phyloP scores from a whole-genome alignment of 164 flowering plant genomes.

The Nelumbo lutea region DNA sequence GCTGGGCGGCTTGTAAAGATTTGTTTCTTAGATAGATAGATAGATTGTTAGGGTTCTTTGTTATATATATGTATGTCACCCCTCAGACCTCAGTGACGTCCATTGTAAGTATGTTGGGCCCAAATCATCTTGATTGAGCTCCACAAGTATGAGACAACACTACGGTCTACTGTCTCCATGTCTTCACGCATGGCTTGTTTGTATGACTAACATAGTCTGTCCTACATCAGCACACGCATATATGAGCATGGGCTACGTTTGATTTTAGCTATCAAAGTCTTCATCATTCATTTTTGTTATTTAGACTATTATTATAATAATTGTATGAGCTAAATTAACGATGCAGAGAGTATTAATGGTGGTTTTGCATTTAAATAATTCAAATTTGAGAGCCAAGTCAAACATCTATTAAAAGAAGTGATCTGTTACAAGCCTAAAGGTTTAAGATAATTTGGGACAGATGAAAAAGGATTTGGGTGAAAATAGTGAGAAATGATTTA shows the following conservation, averaged over 20 bases:
- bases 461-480: background rate
- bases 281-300: background rate
- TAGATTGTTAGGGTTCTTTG: too few species aligned
- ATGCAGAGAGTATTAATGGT: background rate
- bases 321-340: too few species aligned
- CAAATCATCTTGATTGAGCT: too few species aligned
- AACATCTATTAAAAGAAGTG: too few species aligned
- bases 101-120: too few species aligned
- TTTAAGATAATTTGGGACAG: background rate
- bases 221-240: background rate
- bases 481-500: too few species aligned
- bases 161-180: background rate
- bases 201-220: too few species aligned
- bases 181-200: background rate
- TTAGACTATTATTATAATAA: too few species aligned
- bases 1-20: background rate
- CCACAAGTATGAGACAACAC: too few species aligned
- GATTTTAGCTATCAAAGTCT: background rate
- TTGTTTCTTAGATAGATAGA: background rate
- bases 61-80: too few species aligned
- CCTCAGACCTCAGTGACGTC: too few species aligned
- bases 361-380: background rate
- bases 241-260: background rate
- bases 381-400: background rate
- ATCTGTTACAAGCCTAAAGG: background rate